A percentile compares a stretch with the other conserved stretches of the same genome.
phyloP scores from a whole-genome alignment of 139 green algal species.

The Yamagishiella unicocca region DNA sequence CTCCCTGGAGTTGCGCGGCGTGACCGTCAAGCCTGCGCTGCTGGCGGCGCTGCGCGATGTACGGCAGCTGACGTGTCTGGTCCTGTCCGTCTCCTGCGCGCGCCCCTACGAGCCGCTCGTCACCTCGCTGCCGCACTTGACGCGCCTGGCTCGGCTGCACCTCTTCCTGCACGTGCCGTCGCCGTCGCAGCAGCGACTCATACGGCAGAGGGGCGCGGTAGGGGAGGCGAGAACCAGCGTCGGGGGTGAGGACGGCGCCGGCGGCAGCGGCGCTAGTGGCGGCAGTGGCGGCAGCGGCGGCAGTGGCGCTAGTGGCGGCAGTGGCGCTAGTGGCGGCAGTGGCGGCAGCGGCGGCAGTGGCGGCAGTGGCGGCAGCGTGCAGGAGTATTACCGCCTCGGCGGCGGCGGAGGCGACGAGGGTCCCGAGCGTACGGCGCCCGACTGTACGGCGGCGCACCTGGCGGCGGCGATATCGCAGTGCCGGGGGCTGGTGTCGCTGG shows the following conservation, averaged over 20 bases:
- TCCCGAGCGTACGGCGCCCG: neutral
- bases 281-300: too few relatives aligned
- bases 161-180: slow-evolving; percentile 24
- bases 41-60: neutral
- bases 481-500: slow-evolving; percentile 10
- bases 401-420: neutral
- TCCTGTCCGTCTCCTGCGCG: slow-evolving; percentile 3
- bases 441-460: slow-evolving; percentile 6
- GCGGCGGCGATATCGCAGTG: slow-evolving; percentile 29
- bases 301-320: too few relatives aligned
- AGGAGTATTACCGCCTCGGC: neutral
- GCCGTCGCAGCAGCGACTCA: too few relatives aligned
- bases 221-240: too few relatives aligned
- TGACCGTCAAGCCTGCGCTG: neutral
- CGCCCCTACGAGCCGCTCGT: slow-evolving; percentile 27
- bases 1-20: neutral
- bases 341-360: neutral
- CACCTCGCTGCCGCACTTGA: neutral
- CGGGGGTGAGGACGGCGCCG: too few relatives aligned
- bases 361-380: neutral
- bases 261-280: too few relatives aligned
- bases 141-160: slow-evolving; percentile 12
- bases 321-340: neutral
- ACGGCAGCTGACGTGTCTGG: neutral
- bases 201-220: too few relatives aligned